Percentiles rank a stretch among this genome's conserved stretches.
phyloP scores from a whole-genome alignment of 1,139 yeast genomes.

The Blastobotrys petasosporus region DNA sequence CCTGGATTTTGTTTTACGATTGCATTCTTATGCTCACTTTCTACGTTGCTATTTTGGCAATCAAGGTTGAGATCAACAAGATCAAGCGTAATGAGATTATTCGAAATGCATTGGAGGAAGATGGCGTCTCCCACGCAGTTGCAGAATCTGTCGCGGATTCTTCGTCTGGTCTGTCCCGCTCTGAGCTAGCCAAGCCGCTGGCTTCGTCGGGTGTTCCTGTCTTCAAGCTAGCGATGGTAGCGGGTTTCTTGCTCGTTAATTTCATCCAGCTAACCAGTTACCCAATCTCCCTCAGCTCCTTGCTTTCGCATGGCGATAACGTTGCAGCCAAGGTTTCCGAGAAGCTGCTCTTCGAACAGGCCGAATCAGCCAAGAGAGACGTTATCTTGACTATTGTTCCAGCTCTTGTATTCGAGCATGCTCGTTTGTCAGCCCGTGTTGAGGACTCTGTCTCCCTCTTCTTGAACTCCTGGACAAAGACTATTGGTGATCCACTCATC shows the following conservation, averaged over 20 bases:
- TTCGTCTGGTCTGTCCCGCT: constrained; percentile 14
- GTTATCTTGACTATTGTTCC: constrained; percentile 63
- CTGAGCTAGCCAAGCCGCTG: constrained; percentile 19
- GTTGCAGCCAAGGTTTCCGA: not conserved
- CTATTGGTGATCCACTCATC: constrained; percentile 77
- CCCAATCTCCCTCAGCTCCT: constrained; percentile 35
- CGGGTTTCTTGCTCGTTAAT: constrained; percentile 66
- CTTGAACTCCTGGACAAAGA: constrained; percentile 55
- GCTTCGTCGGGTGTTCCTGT: constrained; percentile 43
- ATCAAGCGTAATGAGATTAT: constrained; percentile 81
- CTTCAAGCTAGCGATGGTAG: constrained; percentile 60
- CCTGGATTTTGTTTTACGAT: constrained; percentile 69
- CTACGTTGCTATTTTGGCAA: constrained; percentile 76
- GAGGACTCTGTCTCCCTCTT: constrained; percentile 57
- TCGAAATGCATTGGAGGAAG: constrained; percentile 84
- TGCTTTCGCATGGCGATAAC: constrained; percentile 4
- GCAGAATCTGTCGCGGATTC: constrained; percentile 62
- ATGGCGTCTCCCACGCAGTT: constrained; percentile 70
- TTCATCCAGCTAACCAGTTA: constrained; percentile 40
- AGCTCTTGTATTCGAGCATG: constrained; percentile 62
- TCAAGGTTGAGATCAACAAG: constrained; percentile 83
- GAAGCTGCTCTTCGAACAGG: constrained; percentile 7
- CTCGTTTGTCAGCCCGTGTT: constrained; percentile 53
- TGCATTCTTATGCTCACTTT: constrained; percentile 73
- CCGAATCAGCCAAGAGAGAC: constrained; percentile 34